These are phyloP conservation scores for Penicillium taxi DNA, from an alignment of 495 filamentous ascomycete genomes.

Conservation along the genomic window DNA sequence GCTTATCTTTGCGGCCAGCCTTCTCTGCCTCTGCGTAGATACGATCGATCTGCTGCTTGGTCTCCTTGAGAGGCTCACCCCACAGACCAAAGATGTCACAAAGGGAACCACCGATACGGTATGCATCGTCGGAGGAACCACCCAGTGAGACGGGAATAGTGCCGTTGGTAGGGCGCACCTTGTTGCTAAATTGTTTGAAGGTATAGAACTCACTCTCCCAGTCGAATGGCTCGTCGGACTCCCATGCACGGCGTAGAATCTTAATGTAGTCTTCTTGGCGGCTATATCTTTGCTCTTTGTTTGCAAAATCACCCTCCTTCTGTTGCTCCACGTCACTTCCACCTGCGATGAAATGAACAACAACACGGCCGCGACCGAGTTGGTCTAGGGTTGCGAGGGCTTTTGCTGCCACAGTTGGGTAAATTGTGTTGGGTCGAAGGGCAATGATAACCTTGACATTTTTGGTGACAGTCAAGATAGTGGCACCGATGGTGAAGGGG, in stretches of 20 bases:
- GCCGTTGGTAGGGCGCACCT: conserved; percentile 40
- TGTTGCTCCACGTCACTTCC: conserved; percentile 47
- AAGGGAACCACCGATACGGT: conserved; percentile 43
- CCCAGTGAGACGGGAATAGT: conserved; percentile 46
- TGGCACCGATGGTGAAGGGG: conserved; percentile 45
- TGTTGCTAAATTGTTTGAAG: conserved; percentile 46
- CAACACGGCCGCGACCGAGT: conserved; percentile 41
- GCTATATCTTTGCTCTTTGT: conserved; percentile 44
- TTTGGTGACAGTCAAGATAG: conserved; percentile 43
- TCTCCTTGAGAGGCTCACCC: conserved; percentile 50
- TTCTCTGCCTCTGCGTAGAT: conserved; percentile 43
- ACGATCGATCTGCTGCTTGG: conserved; percentile 46
- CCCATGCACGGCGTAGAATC: conserved; percentile 45
- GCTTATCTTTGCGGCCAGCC: conserved; percentile 37
- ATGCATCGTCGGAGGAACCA: conserved; percentile 45
- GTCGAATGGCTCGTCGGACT: conserved; percentile 44
- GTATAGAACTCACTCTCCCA: conserved; percentile 45
- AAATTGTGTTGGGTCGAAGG: conserved; percentile 47
- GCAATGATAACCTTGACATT: conserved; percentile 50
- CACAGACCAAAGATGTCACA: conserved; percentile 51
- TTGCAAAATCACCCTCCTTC: conserved; percentile 45
- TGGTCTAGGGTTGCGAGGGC: conserved; percentile 48
- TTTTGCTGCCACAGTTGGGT: conserved; percentile 49
- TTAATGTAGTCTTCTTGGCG: conserved; percentile 47
- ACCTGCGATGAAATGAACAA: conserved; percentile 50